Evolutionary conservation across 2,329 filamentous ascomycete genomes (phyloP), one percentile per base, ranked within the genome.

Genomic region (Aschersonia sp.): DNA sequence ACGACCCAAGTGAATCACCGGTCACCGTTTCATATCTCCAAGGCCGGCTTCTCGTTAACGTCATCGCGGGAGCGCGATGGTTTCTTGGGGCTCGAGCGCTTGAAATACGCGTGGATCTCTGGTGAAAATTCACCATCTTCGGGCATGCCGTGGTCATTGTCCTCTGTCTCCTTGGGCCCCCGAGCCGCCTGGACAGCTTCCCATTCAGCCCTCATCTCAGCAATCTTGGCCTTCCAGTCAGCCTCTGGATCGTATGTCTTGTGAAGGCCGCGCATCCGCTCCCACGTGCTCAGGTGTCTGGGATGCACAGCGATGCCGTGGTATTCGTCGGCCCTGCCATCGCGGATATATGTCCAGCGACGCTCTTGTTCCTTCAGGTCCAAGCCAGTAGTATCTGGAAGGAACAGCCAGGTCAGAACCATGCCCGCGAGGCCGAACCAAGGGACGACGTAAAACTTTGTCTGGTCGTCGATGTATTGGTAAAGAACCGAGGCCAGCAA

Each of bases 291-390:
- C 53, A 97, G 70, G 61, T 97, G 90, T 63, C 84, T 78, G 44
- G 87, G 83, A 72, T 97, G 88, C 50, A 97, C 81, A 51, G 90
- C 90, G 47, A 95, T 82, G 55, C 90, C 90, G 68, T 95, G 89
- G 71, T 97, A 97, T 45, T 96, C 87, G 32, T 79, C 52, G 55
- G 81, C 82, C 51, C 80, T 79, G 52, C 87, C 88, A 3, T 78
- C 72, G 50, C 87, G 83, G 63, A 97, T 87, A 68, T 83, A 96
- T 49, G 74, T 68, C 89, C 90, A 97, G 59, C 90, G 82, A 54
- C 90, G 85, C 69, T 97, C 90, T 69, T 96, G 89, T 67, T 97
- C 90, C 74, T 95, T 94, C 53, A 97, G 80, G 62, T 97, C 90
- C 40, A 97, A 83, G 49, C 90, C 90, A 8, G 89, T 96, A 57